phyloP scores from a whole-genome alignment of 1,284 basidiomycete genomes.

The Ceratobasidium sp. region DNA sequence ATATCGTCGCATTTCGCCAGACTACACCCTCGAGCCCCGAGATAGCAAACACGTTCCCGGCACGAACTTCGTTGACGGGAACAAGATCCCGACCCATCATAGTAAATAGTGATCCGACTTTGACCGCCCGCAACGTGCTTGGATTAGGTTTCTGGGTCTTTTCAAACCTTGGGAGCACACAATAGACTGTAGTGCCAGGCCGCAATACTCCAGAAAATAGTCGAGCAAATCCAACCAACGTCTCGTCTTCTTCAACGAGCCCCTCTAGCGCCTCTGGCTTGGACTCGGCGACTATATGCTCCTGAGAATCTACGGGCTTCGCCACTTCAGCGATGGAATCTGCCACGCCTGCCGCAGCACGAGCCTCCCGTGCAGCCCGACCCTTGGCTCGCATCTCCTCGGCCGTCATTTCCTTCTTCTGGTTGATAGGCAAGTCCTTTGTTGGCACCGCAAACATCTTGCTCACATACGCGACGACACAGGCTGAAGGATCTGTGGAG shows the following conservation, averaged over 20 bases:
- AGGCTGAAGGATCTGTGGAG: constrained; percentile 70
- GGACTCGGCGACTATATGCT: constrained; percentile 15
- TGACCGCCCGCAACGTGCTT: constrained; percentile 58
- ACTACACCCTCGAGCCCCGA: constrained; percentile 92
- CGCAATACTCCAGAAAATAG: constrained; percentile 91
- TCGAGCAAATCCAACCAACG: constrained; percentile 91
- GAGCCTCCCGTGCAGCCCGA: constrained; percentile 72
- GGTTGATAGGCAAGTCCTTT: constrained; percentile 88
- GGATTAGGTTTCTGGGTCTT: constrained; percentile 78
- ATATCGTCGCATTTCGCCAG: constrained; percentile 92
- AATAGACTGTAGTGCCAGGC: constrained; percentile 76
- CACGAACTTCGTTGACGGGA: constrained; percentile 85
- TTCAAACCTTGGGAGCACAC: constrained; percentile 74
- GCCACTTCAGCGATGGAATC: constrained; percentile 50
- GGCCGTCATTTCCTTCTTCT: constrained; percentile 81
- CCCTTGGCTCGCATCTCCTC: constrained; percentile 88
- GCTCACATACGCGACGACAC: constrained; percentile 90
- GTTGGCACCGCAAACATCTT: constrained; percentile 96
- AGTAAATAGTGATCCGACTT: constrained; percentile 79
- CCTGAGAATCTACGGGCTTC: constrained; percentile 35
- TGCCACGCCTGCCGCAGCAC: constrained; percentile 56
- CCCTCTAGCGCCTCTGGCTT: constrained; percentile 48
- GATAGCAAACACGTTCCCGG: constrained; percentile 97
- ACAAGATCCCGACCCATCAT: constrained; percentile 99
- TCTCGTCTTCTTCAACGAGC: constrained; percentile 65